Conservation (phyloP, 352 stramenopile species). For the Globisporangium irregulare region DNA sequence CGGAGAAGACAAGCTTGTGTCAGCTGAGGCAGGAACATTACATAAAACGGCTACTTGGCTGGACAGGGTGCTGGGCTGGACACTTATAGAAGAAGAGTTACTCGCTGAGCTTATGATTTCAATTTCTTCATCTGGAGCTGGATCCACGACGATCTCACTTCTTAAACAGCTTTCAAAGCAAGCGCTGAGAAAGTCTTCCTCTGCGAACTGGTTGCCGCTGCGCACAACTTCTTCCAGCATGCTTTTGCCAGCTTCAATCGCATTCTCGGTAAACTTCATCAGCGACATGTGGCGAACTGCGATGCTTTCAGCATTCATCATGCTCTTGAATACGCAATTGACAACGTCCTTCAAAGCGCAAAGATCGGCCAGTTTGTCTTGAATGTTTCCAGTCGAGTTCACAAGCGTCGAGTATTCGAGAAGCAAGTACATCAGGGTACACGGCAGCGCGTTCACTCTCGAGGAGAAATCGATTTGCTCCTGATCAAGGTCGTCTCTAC, state of each 20-base stretch:
- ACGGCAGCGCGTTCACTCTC: constrained; percentile 31
- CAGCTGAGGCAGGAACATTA: constrained; percentile 7
- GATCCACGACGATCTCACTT: not conserved
- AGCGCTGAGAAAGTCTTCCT: not conserved
- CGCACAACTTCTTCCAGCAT: not conserved
- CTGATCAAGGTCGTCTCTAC: constrained; percentile 8
- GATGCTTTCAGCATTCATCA: not conserved
- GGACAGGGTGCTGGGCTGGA: not conserved
- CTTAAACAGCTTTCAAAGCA: not conserved
- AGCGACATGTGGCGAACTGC: not conserved
- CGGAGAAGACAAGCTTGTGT: constrained; percentile 13
- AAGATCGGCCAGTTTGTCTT: not conserved
- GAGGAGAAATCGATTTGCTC: constrained; percentile 34
- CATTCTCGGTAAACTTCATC: constrained; percentile 3
- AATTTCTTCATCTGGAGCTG: not conserved
- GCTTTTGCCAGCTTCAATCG: not conserved
- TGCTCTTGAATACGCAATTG: not conserved
- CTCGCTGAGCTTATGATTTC: not conserved
- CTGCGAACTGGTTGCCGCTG: not conserved
- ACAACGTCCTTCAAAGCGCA: not conserved
- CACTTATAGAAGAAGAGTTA: not conserved
- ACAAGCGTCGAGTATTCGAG: constrained; percentile 25
- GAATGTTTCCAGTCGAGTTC: not conserved
- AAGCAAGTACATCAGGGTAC: constrained; percentile 44
- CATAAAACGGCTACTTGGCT: not conserved